A percentile compares a stretch with the other conserved stretches of the same genome.
These are phyloP conservation scores for Pseudohalonectria lignicola DNA, from an alignment of 2,329 filamentous ascomycete species.

Conservation along the genomic window DNA sequence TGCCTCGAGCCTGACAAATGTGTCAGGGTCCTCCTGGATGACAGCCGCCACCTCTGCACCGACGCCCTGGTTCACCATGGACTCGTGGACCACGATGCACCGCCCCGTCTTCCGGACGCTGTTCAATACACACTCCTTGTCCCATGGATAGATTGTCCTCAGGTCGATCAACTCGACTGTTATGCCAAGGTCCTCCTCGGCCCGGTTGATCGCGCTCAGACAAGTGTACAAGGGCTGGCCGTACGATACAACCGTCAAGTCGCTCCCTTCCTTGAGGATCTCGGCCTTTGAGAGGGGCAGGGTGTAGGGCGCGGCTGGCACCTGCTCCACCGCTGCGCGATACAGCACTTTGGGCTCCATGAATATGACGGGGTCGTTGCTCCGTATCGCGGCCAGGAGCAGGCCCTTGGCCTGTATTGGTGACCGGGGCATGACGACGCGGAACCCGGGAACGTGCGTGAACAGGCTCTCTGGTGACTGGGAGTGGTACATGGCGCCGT, in stretches of 20 bases:
- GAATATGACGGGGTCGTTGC: constrained; percentile 83
- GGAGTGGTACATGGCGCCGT: constrained; percentile 79
- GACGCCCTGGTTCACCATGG: constrained; percentile 81
- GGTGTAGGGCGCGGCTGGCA: constrained; percentile 70
- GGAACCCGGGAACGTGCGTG: constrained; percentile 73
- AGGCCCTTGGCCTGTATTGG: constrained; percentile 84
- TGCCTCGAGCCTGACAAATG: constrained; percentile 74
- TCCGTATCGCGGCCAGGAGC: constrained; percentile 62
- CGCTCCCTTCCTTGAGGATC: constrained; percentile 65
- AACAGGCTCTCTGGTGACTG: constrained; percentile 86
- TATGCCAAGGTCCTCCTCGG: constrained; percentile 64
- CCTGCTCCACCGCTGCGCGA: constrained; percentile 82
- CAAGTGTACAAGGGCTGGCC: constrained; percentile 84
- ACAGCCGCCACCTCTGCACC: constrained; percentile 83
- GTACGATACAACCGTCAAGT: constrained; percentile 79
- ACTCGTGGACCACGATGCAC: constrained; percentile 82
- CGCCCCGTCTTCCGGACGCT: constrained; percentile 82
- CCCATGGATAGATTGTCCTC: constrained; percentile 85
- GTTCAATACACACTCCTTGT: constrained; percentile 65
- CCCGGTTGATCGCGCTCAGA: constrained; percentile 61
- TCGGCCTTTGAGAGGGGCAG: constrained; percentile 81
- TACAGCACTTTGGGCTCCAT: constrained; percentile 94
- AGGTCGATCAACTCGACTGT: constrained; percentile 80
- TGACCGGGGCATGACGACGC: constrained; percentile 77
- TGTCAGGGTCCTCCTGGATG: constrained; percentile 66